phyloP scores from a whole-genome alignment of 768 basidiomycete genomes.

The Boletus eberwhitei region DNA sequence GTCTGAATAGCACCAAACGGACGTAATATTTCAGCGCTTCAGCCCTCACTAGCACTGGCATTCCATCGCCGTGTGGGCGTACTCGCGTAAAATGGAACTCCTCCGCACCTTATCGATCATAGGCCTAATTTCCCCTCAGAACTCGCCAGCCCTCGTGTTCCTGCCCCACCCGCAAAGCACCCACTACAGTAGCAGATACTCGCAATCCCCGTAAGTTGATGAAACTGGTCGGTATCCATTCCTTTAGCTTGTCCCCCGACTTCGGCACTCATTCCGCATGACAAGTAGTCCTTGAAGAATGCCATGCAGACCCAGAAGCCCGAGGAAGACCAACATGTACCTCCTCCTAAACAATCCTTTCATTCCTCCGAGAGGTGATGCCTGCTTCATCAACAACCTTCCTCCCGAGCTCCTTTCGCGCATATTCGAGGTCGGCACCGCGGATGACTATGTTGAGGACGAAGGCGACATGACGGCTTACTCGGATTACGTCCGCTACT shows the following conservation, averaged over 20 bases:
- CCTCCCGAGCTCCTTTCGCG: constrained; percentile 56
- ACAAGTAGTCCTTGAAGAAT: neutral
- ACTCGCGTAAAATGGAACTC: no score
- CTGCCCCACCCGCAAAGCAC: no score
- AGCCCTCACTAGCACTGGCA: no score
- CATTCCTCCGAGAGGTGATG: constrained; percentile 38
- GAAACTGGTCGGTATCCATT: neutral
- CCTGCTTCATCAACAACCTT: constrained; percentile 49
- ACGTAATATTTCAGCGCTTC: no score
- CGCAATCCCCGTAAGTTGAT: neutral
- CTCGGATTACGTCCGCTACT: constrained; percentile 1
- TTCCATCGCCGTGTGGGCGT: no score
- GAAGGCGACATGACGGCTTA: constrained; percentile 29
- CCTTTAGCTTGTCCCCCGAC: neutral
- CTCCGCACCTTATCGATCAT: no score
- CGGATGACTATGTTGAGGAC: constrained; percentile 33
- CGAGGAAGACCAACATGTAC: constrained; percentile 10
- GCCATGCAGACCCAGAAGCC: constrained; percentile 1
- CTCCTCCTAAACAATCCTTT: constrained; percentile 46
- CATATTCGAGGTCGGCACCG: constrained; percentile 50
- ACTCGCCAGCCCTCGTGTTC: no score
- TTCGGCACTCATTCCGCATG: neutral
- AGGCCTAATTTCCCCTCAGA: no score
- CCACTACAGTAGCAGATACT: no score
- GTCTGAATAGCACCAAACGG: no score